phyloP scores from a whole-genome alignment of 148 eudicot genomes.

The Salicornia ramosissima region DNA sequence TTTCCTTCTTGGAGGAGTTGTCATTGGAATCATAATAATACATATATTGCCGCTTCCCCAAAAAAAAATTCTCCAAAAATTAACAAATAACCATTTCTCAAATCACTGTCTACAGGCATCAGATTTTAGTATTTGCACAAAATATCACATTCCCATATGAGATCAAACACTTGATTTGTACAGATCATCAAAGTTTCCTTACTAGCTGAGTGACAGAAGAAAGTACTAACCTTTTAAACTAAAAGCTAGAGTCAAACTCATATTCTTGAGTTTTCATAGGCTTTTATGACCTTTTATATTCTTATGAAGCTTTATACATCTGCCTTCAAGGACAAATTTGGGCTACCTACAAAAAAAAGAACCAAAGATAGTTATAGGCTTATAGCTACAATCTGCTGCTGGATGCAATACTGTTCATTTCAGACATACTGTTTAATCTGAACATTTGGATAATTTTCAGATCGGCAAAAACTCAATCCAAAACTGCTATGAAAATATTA shows the following conservation, averaged over 20 bases:
- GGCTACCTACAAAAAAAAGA: neutral
- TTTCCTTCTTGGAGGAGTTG: slow-evolving; percentile 64
- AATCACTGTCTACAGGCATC: slow-evolving; percentile 2
- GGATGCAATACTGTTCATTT: no score
- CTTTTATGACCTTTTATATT: no score
- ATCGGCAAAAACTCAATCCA: no score
- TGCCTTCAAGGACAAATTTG: neutral
- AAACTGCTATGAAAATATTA: no score
- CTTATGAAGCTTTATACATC: no score
- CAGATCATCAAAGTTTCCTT: slow-evolving; percentile 12
- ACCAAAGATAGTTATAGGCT: no score
- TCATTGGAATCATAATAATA: slow-evolving; percentile 6
- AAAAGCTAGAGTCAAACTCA: no score
- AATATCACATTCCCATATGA: slow-evolving; percentile 1
- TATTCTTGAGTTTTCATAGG: no score
- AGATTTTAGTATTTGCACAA: neutral
- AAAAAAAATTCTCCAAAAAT: neutral
- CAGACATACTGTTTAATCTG: no score
- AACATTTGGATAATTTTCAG: no score
- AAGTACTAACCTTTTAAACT: slow-evolving; percentile 13
- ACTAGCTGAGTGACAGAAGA: slow-evolving; percentile 7
- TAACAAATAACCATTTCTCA: neutral
- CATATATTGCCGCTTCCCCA: neutral
- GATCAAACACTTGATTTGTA: slow-evolving; percentile 9
- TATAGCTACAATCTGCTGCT: no score